These are phyloP conservation scores for Taphrina wiesneri DNA, from an alignment of 1,139 yeast species.

Conservation along the genomic window DNA sequence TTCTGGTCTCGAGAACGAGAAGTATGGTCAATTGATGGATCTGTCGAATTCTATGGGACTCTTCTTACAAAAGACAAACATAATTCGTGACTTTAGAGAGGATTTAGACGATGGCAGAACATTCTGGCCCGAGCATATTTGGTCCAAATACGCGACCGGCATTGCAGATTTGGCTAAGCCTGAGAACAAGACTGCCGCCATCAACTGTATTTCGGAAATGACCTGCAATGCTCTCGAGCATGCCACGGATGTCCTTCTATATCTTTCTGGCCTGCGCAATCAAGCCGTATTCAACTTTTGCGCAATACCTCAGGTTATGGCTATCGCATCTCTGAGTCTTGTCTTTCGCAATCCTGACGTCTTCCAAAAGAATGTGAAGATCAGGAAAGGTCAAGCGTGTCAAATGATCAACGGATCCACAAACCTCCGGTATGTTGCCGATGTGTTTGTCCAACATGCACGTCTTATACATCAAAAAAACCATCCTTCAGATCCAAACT, in stretches of 20 bases:
- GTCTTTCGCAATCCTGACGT: constrained; percentile 80
- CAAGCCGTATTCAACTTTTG: constrained; percentile 86
- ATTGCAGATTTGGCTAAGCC: constrained; percentile 58
- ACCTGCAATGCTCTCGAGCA: constrained; percentile 78
- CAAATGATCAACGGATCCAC: constrained; percentile 70
- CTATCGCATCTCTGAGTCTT: constrained; percentile 85
- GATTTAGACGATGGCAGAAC: constrained; percentile 90
- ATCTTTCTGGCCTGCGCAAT: constrained; percentile 74
- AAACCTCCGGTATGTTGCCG: constrained; percentile 72
- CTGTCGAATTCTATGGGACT: constrained; percentile 85
- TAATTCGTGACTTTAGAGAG: constrained; percentile 91
- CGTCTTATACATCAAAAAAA: constrained; percentile 77
- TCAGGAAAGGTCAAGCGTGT: constrained; percentile 83
- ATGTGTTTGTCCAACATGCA: constrained; percentile 70
- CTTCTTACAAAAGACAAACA: constrained; percentile 91
- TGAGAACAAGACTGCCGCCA: constrained; percentile 57
- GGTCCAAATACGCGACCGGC: constrained; percentile 68
- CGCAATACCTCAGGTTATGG: constrained; percentile 98
- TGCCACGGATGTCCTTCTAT: constrained; percentile 73
- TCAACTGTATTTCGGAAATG: constrained; percentile 61
- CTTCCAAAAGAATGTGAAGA: constrained; percentile 72
- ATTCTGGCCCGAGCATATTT: constrained; percentile 94
- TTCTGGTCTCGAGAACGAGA: constrained; percentile 53
- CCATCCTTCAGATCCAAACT: constrained; percentile 80
- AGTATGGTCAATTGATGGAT: constrained; percentile 24